Base-by-base conservation (phyloP, 129 eudicot genomes). In the Centaurea solstitialis region DNA sequence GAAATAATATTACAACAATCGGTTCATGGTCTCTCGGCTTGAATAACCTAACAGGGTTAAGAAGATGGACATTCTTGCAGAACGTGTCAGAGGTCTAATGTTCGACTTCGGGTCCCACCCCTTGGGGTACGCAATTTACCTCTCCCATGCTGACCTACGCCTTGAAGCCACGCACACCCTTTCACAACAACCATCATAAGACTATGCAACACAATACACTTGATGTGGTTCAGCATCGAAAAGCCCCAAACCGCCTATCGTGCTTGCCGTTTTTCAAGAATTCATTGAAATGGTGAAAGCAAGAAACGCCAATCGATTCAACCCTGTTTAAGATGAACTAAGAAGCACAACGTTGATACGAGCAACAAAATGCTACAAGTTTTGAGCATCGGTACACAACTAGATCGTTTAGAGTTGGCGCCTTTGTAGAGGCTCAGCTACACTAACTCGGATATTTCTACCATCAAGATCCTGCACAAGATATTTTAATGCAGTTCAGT, bases 381-480 rank as follows among this genome's bases (percentile, higher is more conserved):
- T 57, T 17, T n/a, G 22, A 57, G 65, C 22, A 57, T 26, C 1
- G 30, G 12, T 72, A 79, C 13, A 71, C 28, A 72, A 22, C 61
- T 61, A 13, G 17, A 74, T n/a, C 22, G 7, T 50, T 86, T 73
- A 91, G 78, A 76, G 81, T 40, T 83, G 79, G 45, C 89, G 97
- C 75, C 85, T 57, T 68, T 38, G 81, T 39, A 83, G 92, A 57
- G 89, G 82, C 72, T 88, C 90, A 26, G 97, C 97, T 66, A 85
- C 81, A 74, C 92, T 87, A 24, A 93, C 97, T 76, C 93, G 90
- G 65, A 93, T 93, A 72, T 89, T 59, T 82, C 97, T 87, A 11
- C 95, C 98, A 69, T 94, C 87, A 26, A 91, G 92, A 77, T 91
- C 97, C 98, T 91, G 89, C 80, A 35, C 35, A 38, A 68, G 10